Percentiles rank a stretch among this genome's conserved stretches.
Conservation (phyloP, 768 basidiomycete species). For the Trichaptum fuscoviolaceum region DNA sequence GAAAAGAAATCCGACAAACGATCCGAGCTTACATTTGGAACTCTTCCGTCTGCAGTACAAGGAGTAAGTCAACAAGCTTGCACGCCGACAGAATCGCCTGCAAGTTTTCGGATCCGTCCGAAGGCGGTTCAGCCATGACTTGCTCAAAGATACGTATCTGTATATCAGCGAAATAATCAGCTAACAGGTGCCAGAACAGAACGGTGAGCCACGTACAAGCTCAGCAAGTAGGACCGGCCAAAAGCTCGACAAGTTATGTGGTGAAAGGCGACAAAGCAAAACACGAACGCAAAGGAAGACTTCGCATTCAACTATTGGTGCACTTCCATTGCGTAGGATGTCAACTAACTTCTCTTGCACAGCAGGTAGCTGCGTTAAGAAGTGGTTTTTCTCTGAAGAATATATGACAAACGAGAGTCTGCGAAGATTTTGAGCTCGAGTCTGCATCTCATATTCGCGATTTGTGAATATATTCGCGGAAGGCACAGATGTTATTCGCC, state of each 20-base stretch:
- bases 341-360: constrained; percentile 99
- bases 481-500: constrained; percentile 75
- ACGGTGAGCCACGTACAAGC: constrained; percentile 45
- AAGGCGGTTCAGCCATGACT: constrained; percentile 60
- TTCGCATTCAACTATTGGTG: constrained; percentile 87
- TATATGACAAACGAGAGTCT: constrained; percentile 85
- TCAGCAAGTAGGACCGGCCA: constrained; percentile 97
- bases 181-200: not conserved
- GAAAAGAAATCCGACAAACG: constrained; percentile 6
- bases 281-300: constrained; percentile 93
- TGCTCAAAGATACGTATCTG: constrained; percentile 91
- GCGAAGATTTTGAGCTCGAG: constrained; percentile 81
- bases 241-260: constrained; percentile 89
- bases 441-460: constrained; percentile 87
- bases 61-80: constrained; percentile 91
- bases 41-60: constrained; percentile 92
- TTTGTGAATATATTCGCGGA: constrained; percentile 97
- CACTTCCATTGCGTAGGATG: constrained; percentile 70
- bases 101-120: constrained; percentile 82
- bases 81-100: constrained; percentile 81
- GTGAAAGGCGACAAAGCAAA: constrained; percentile 81
- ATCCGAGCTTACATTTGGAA: constrained; percentile 76
- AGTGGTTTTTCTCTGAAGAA: constrained; percentile 86
- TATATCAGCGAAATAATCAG: not conserved
- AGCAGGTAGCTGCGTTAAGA: constrained; percentile 79